Base-by-base conservation (phyloP, 192 early-diverging fungal species). In the Umbelopsis sp. region DNA sequence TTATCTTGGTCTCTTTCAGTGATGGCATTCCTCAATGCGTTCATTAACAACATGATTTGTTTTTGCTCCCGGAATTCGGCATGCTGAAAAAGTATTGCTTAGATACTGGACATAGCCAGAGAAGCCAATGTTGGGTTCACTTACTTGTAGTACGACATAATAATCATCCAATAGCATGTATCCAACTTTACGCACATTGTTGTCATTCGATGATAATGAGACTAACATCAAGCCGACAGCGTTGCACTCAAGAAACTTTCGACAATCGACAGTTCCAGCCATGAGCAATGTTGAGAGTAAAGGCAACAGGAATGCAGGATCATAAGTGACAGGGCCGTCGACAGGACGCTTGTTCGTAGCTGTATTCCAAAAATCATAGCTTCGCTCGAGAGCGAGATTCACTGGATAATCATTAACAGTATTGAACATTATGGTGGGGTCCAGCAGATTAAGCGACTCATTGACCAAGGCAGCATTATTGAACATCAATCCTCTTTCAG, bases 291-390 rank as follows among this genome's bases (percentile, higher is more conserved):
- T 83, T 1, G 87, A 87, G 72, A 92, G 84, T 13, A 92, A 78
- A 21, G 93, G 91, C 25, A 94, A 74, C 71, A 92, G 82, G 74
- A 92, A 94, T 8, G 78, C 71, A 23, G 86, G 82, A 73, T 93
- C 91, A 67, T 93, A 94, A 37, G 66, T 20, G 11, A 18, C 11
- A 16, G 49, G n/a, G 3, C 16, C 41, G 25, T 6, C 27, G 16
- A 44, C 23, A 7, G 6, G 45, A 44, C 46, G 25, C 72, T 21
- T 4, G 5, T 53, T 4, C 70, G 49, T 3, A 22, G 64, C 45
- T 49, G 11, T 15, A 33, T 27, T 33, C 49, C 23, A 46, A 33
- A 20, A 12, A 23, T 49, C 5, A 21, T 27, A 45, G 16, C 20
- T 20, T 41, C 22, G 37, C 64, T 82, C 72, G 37, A 86, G 66